Evolutionary conservation across 352 stramenopile species (phyloP), one percentile per base, ranked within the genome.

Genomic region (Lagenidium sp.): DNA sequence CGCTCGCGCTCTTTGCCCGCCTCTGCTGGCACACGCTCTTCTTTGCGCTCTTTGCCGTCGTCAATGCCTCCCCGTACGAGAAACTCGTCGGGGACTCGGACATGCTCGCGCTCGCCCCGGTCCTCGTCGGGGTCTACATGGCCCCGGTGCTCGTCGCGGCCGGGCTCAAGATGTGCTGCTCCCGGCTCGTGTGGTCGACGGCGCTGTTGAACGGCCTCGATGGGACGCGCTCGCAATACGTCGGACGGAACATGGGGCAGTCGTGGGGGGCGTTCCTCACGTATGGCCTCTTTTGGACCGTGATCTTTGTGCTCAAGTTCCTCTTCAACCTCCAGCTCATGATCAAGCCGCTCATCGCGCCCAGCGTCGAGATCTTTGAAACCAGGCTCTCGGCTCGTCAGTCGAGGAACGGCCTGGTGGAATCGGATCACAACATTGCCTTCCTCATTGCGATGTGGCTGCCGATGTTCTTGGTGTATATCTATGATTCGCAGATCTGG

Each of bases 301-400:
- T 94, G 23, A 71, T 91, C 55, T 91, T 94, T 48, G 57, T 80
- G 23, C 95, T 89, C 76, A 99, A 99, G 72, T 84, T 99, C 23
- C 79, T 91, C 38, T 99, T 99, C 57, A 98, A 95, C 25, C 92
- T 98, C 53, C 70, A 97, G 43, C 97, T 98, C 47, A 97, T 98
- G 72, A 84, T 98, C 31, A 97, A 97, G 56, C 89, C 86, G 32
- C 90, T 98, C 30, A 97, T 98, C 25, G 83, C 95, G 4, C 95
- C 95, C n/a, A 96, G 89, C 4, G 75, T 99, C 41, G 71, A 98
- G 64, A 88, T 99, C 36, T 97, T 86, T 34, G 83, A 65, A 37
- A 81, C 92, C 34, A 60, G 79, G 36, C 37, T 82, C 16, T 68
- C 76, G 6, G 39, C 58, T 13, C 32, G 39, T 1, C 56, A 73